Evolutionary conservation across 176 grass and related monocot genomes (phyloP).

Genomic region (Avena eriantha): DNA sequence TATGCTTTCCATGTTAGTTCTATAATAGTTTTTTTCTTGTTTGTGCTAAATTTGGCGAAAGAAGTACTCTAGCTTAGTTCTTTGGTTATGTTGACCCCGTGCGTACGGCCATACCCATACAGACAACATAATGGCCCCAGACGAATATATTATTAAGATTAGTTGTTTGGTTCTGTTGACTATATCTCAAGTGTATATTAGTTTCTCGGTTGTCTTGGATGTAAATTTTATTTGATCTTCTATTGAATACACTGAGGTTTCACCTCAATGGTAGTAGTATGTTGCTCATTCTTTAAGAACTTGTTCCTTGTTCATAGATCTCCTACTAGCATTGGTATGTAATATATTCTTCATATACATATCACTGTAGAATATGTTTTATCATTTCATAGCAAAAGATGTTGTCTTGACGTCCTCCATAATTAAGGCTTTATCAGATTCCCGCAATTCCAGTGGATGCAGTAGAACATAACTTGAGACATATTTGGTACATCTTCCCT

Average conservation of each 20-base stretch:
- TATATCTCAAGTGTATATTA: neutral
- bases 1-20: neutral
- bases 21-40: neutral
- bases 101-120: no score
- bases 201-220: neutral
- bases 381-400: conserved; percentile 16
- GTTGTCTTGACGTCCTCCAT: neutral
- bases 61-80: neutral
- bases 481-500: conserved; percentile 23
- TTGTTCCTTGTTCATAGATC: no score
- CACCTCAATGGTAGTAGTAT: neutral
- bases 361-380: neutral
- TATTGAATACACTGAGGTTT: neutral
- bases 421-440: neutral
- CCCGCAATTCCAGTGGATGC: neutral
- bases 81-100: neutral
- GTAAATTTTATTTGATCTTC: neutral
- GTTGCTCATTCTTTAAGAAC: neutral
- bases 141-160: neutral
- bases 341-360: neutral
- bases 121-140: neutral
- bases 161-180: neutral
- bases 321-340: neutral
- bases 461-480: neutral
- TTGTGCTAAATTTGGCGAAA: neutral